Percentiles rank a stretch among this genome's conserved stretches.
These are phyloP conservation scores for Cylindricascospora bacillispora DNA, from an alignment of 1,139 yeast genomes.

Conservation along the genomic window DNA sequence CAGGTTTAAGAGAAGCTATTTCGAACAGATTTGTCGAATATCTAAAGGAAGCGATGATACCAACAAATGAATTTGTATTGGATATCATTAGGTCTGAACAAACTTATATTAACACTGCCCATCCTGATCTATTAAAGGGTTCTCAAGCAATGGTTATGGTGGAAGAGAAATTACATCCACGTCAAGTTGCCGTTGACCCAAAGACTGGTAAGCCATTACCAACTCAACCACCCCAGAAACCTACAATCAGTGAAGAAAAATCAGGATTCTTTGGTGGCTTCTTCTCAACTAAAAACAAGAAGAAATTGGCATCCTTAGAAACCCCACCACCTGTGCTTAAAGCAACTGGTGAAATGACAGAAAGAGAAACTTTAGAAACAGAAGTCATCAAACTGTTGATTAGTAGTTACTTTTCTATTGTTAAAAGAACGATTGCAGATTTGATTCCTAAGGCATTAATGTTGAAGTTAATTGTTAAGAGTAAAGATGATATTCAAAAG, in stretches of 20 bases:
- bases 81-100: slow-evolving; percentile 81
- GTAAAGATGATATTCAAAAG: slow-evolving; percentile 82
- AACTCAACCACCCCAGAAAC: slow-evolving; percentile 25
- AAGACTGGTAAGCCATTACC: slow-evolving; percentile 76
- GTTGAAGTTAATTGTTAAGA: slow-evolving; percentile 75
- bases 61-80: slow-evolving; percentile 73
- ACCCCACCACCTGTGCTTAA: slow-evolving; percentile 93
- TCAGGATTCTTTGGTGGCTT: slow-evolving; percentile 91
- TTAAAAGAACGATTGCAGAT: slow-evolving; percentile 87
- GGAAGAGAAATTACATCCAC: slow-evolving; percentile 81
- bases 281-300: slow-evolving; percentile 84
- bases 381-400: slow-evolving; percentile 90
- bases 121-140: slow-evolving; percentile 91
- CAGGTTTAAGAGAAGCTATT: slow-evolving; percentile 76
- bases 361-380: slow-evolving; percentile 91
- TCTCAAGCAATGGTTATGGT: slow-evolving; percentile 93
- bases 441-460: slow-evolving; percentile 90
- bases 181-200: slow-evolving; percentile 77
- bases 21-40: slow-evolving; percentile 69
- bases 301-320: slow-evolving; percentile 91
- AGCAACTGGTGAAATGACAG: slow-evolving; percentile 91
- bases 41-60: slow-evolving; percentile 65
- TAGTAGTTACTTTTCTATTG: slow-evolving; percentile 81
- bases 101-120: slow-evolving; percentile 93
- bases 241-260: slow-evolving; percentile 27